A percentile compares a stretch with the other conserved stretches of the same genome.
Evolutionary conservation across 2,329 filamentous ascomycete species (phyloP).

Genomic region (Penicillium sp.): DNA sequence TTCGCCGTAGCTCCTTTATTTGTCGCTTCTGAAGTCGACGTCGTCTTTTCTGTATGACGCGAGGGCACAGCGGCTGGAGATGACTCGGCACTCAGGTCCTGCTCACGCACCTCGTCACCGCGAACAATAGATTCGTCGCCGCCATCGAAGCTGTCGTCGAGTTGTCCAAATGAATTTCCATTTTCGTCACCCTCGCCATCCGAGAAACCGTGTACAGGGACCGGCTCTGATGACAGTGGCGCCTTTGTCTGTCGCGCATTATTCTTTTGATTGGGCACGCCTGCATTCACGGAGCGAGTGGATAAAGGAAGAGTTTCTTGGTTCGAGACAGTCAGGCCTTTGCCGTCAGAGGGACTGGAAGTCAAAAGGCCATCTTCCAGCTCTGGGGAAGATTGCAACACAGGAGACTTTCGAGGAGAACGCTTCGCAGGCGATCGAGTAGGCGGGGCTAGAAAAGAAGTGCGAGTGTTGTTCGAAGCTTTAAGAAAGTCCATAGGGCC

Average conservation of each 20-base stretch:
- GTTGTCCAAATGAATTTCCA: constrained; percentile 25
- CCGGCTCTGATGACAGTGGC: constrained; percentile 18
- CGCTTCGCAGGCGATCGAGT: constrained; percentile 46
- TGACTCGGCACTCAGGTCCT: constrained; percentile 10
- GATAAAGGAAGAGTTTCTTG: constrained; percentile 35
- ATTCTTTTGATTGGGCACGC: constrained; percentile 25
- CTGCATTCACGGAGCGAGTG: constrained; percentile 34
- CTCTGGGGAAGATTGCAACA: constrained; percentile 41
- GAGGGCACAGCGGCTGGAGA: constrained; percentile 11
- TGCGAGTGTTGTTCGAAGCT: constrained; percentile 31
- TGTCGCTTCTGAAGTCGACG: constrained; percentile 17
- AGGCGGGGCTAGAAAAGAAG: constrained; percentile 37
- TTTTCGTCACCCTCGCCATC: constrained; percentile 39
- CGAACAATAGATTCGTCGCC: constrained; percentile 24
- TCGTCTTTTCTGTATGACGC: constrained; percentile 11
- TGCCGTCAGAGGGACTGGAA: constrained; percentile 39
- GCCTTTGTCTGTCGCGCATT: constrained; percentile 22
- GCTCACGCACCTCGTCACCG: constrained; percentile 13
- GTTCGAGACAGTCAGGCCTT: constrained; percentile 24
- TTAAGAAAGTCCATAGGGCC: constrained; percentile 42
- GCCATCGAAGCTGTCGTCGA: constrained; percentile 24
- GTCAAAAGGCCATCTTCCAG: constrained; percentile 31
- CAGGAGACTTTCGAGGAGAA: constrained; percentile 42
- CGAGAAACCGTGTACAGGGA: constrained; percentile 31
- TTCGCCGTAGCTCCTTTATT: constrained; percentile 17